Conservation (phyloP, 2,329 filamentous ascomycete genomes). For the Pseudogymnoascus sp. region DNA sequence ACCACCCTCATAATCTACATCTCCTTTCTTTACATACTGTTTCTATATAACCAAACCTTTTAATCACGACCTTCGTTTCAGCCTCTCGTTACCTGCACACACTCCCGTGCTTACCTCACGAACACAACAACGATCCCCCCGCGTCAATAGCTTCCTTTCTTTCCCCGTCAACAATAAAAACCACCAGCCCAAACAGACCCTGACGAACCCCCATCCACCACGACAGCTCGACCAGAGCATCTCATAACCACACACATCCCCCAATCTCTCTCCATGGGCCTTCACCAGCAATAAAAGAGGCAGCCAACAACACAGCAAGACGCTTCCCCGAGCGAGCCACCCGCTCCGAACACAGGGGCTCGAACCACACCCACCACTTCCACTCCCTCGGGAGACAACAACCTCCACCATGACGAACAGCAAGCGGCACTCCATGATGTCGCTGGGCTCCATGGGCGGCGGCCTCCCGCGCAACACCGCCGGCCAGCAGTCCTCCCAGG, state of each 20-base stretch:
- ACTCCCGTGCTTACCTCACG: neutral
- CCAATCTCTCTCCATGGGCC: neutral
- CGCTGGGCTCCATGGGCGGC: conserved; percentile 53
- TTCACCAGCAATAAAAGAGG: neutral
- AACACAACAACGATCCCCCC: neutral
- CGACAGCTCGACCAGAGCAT: neutral
- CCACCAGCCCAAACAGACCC: neutral
- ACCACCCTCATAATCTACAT: neutral
- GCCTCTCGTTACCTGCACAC: neutral
- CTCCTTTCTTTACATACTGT: neutral
- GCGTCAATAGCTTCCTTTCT: neutral
- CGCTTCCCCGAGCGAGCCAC: neutral
- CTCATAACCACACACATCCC: neutral
- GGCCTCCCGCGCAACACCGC: conserved; percentile 43
- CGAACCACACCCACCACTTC: neutral
- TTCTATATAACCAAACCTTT: neutral
- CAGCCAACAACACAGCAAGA: neutral
- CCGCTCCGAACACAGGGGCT: neutral
- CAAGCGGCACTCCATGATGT: conserved; percentile 52
- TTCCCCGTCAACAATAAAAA: neutral
- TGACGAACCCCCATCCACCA: neutral
- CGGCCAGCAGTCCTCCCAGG: conserved; percentile 64
- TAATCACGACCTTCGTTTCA: neutral
- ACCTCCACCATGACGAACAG: neutral
- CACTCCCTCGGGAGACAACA: neutral